Conservation (phyloP, 2,329 filamentous ascomycete species). For the Fusarium camptoceras region DNA sequence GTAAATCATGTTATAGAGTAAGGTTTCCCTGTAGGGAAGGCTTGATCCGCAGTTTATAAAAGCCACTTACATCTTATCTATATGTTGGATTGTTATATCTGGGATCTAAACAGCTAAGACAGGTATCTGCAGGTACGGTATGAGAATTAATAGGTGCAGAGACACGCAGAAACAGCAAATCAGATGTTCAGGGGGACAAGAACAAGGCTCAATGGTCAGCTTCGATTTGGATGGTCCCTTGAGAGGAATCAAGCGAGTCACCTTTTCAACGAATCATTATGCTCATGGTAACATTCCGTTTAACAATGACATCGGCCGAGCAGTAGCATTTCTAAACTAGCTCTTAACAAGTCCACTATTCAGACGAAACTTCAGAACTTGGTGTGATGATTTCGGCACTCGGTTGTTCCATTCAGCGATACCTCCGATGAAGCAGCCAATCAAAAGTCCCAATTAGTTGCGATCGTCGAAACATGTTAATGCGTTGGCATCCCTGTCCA, state of each 20-base stretch:
- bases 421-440: conserved; percentile 25
- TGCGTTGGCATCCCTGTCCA: conserved; percentile 31
- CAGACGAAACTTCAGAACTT: background rate
- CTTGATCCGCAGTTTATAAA: background rate
- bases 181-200: background rate
- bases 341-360: background rate
- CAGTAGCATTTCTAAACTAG: background rate
- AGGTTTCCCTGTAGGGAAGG: background rate
- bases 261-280: conserved; percentile 1
- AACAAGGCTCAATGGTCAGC: background rate
- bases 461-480: conserved; percentile 25
- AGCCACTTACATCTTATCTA: background rate
- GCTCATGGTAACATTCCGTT: background rate
- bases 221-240: background rate
- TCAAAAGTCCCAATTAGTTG: background rate
- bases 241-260: background rate
- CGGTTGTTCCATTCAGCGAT: conserved; percentile 22
- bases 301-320: conserved; percentile 26
- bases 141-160: background rate
- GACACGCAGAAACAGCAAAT: background rate
- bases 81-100: too few relatives aligned
- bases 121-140: conserved; percentile 1
- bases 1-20: background rate
- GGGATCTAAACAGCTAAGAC: background rate
- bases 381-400: conserved; percentile 19